A percentile compares a stretch with the other conserved stretches of the same genome.
Evolutionary conservation across 2,329 filamentous ascomycete species (phyloP).

Genomic region (Xylariaceae sp.): DNA sequence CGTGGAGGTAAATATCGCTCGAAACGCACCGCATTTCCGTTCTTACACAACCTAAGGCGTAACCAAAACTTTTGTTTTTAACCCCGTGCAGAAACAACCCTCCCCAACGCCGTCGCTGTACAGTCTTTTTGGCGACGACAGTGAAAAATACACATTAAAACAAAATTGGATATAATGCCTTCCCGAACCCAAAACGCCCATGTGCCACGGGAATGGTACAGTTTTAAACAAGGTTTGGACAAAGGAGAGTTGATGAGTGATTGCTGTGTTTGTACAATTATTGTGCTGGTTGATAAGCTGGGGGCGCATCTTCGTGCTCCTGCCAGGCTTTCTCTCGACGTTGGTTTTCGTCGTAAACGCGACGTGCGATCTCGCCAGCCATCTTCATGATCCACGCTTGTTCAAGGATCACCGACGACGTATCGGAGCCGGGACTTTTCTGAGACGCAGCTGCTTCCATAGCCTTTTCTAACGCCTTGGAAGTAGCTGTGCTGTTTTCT

Average conservation of each 20-base stretch:
- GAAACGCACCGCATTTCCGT: neutral
- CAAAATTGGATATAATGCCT: slow-evolving; percentile 10
- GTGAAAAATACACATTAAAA: slow-evolving; percentile 16
- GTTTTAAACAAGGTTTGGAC: slow-evolving; percentile 9
- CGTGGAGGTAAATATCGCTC: slow-evolving; percentile 1
- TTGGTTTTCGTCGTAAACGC: slow-evolving; percentile 83
- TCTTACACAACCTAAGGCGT: slow-evolving; percentile 5
- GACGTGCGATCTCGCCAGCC: slow-evolving; percentile 83
- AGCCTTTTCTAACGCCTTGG: slow-evolving; percentile 26
- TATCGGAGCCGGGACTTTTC: slow-evolving; percentile 42
- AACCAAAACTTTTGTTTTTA: slow-evolving; percentile 6
- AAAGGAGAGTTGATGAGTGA: slow-evolving; percentile 12
- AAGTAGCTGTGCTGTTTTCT: slow-evolving; percentile 10
- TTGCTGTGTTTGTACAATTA: slow-evolving; percentile 28
- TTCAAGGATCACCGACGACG: slow-evolving; percentile 63
- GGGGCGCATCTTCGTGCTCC: slow-evolving; percentile 56
- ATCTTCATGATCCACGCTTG: slow-evolving; percentile 91
- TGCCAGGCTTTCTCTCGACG: slow-evolving; percentile 52
- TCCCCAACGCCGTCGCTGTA: slow-evolving; percentile 20
- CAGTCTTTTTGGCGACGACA: slow-evolving; percentile 3
- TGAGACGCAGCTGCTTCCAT: slow-evolving; percentile 22
- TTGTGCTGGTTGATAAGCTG: slow-evolving; percentile 56
- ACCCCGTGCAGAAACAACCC: slow-evolving; percentile 6
- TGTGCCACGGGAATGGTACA: slow-evolving; percentile 7
- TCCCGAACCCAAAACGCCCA: slow-evolving; percentile 13